A percentile compares a stretch with the other conserved stretches of the same genome.
Conservation (phyloP, 2,329 filamentous ascomycete species). For the Colletotrichum truncatum region DNA sequence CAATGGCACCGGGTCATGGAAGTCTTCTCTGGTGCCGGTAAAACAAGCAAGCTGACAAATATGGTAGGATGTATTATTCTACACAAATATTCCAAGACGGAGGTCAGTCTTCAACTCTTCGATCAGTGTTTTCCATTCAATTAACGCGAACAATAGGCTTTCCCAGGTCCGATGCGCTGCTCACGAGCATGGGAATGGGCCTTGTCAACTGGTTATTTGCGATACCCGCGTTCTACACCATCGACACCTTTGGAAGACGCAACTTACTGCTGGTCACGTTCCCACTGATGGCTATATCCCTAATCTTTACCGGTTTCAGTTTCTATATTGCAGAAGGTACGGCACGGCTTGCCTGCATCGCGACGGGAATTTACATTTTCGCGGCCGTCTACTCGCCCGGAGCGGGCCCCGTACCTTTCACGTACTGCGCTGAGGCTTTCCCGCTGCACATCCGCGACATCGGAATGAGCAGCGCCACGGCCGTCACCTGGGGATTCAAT, state of each 20-base stretch:
- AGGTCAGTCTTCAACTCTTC: too few species aligned
- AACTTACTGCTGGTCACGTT: slow-evolving; percentile 65
- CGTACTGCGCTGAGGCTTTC: slow-evolving; percentile 68
- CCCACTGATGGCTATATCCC: slow-evolving; percentile 63
- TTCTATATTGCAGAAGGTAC: slow-evolving; percentile 49
- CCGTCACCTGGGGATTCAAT: slow-evolving; percentile 51
- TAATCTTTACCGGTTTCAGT: slow-evolving; percentile 62
- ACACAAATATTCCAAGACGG: slow-evolving; percentile 52
- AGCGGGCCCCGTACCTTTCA: slow-evolving; percentile 67
- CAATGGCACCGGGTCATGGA: too few species aligned
- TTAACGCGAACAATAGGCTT: too few species aligned
- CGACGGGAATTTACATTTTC: slow-evolving; percentile 49
- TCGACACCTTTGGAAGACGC: slow-evolving; percentile 67
- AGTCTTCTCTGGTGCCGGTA: too few species aligned
- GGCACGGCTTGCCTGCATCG: slow-evolving; percentile 43
- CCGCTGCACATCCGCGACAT: slow-evolving; percentile 64
- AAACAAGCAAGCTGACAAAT: not conserved
- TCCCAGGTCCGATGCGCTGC: slow-evolving; percentile 50
- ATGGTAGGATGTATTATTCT: slow-evolving; percentile 61
- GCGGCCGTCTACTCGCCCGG: slow-evolving; percentile 56
- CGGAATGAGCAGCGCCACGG: slow-evolving; percentile 57
- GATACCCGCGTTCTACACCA: slow-evolving; percentile 66
- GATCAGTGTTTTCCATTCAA: too few species aligned
- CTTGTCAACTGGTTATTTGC: slow-evolving; percentile 67
- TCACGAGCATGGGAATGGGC: slow-evolving; percentile 66